Evolutionary conservation across 345 rosid species (phyloP), one percentile per base, ranked within the genome.

Genomic region (Corchorus olitorius): DNA sequence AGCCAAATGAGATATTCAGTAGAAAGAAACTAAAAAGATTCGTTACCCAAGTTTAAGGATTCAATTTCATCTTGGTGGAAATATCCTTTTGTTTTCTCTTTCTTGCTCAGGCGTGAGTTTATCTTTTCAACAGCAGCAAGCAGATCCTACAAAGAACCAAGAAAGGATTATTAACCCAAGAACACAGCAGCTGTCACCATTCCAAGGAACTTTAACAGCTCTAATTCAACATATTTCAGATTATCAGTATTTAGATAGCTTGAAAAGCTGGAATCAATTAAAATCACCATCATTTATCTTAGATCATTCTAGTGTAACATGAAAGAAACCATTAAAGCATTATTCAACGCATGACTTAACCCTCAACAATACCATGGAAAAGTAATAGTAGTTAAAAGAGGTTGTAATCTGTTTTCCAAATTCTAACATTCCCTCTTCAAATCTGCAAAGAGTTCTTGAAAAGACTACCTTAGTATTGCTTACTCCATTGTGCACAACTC

Each of bases 41-140:
- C 33, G 55, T 86, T 12, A 93, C 97, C 97, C 60, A 93, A 83
- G 55, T 80, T 87, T 79, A 94, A 72, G 10, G 92, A 85, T 34
- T 84, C 81, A 56, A 94, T 89, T 81, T 93, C 98, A 20, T 92
- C 92, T 72, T 87, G 91, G 6, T 75, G 82, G 83, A 93, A 83
- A 79, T 39, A 73, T 74, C 86, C 91, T 48, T 80, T 78, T 46
- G 76, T 63, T 55, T 80, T 77, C 55, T 77, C 85, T 84, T 87
- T 91, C 81, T 76, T 70, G 72, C 83, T 77, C 75, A 93, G 86
- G 80, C 79, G 78, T 14, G 80, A 76, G 83, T 90, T 93, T 68
- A 91, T 87, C 85, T 90, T 93, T 81, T 88, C 87, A 65, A 87
- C 89, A 53, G 98, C 97, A 67, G 78, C 76, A 37, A 87, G 79